Evolutionary conservation across 2,329 filamentous ascomycete genomes (phyloP).

Genomic region (Aureobasidium sp.): DNA sequence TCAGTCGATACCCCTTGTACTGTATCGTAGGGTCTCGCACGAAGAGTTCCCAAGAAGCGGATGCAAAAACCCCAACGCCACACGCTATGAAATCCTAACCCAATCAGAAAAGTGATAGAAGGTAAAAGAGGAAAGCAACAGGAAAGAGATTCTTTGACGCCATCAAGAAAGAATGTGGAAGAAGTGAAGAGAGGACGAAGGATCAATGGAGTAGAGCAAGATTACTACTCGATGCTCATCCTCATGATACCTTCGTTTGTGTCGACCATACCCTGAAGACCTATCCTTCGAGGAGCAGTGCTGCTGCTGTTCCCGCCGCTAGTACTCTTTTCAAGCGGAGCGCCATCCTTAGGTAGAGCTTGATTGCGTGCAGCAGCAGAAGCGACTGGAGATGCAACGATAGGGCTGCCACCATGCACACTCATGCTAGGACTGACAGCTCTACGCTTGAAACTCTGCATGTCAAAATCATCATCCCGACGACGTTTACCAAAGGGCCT

Average conservation of each 20-base stretch:
- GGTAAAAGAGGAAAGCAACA: background rate
- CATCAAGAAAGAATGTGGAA: background rate
- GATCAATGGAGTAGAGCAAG: background rate
- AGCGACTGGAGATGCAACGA: slow-evolving; percentile 66
- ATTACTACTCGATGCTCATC: slow-evolving; percentile 79
- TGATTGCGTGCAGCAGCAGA: slow-evolving; percentile 36
- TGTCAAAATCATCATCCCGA: slow-evolving; percentile 85
- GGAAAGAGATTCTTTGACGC: background rate
- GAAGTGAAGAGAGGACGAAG: background rate
- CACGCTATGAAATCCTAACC: background rate
- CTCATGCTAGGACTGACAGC: slow-evolving; percentile 90
- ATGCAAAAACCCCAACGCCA: background rate
- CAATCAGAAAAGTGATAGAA: background rate
- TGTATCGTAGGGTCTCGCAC: background rate
- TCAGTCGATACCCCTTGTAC: background rate
- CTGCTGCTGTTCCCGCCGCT: slow-evolving; percentile 14
- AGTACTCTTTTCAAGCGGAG: slow-evolving; percentile 21
- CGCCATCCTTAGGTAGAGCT: slow-evolving; percentile 43
- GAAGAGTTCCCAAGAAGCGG: background rate
- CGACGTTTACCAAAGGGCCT: slow-evolving; percentile 58
- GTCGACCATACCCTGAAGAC: slow-evolving; percentile 88
- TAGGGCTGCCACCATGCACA: slow-evolving; percentile 72
- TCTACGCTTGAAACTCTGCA: slow-evolving; percentile 78
- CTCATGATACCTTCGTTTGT: slow-evolving; percentile 94
- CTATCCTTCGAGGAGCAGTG: slow-evolving; percentile 44